Base-by-base conservation (phyloP, 2,329 filamentous ascomycete genomes). In the Scedosporium boydii region DNA sequence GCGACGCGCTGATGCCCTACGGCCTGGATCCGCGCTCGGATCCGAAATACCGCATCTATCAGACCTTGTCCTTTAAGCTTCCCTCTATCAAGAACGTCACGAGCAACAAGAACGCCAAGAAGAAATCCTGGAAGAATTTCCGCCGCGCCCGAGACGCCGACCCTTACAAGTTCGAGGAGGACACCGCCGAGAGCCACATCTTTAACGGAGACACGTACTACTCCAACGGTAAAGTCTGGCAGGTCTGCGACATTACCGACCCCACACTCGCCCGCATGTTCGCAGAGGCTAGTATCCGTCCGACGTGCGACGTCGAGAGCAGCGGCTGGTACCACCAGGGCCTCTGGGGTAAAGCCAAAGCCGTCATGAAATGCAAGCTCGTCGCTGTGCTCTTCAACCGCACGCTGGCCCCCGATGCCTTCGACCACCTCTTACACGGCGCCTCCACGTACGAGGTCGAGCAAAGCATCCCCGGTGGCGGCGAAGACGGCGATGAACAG, bases 201-300 rank as follows among this genome's bases (percentile, higher is more conserved):
- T 98, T 97, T 73, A 91, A 96, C 65, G 93, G 93, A 57, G 80
- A 86, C 64, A 82, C 82, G 2, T 85, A 93, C 62, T 85, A 85
- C 16, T 83, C 84, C 1, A 92, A 96, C 69, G 92, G 92, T 46
- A 95, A 95, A 69, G 87, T 95, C 59, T 99, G 92, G 89, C 95
- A 98, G 78, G 83, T 96, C 27, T 96, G 92, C 76, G 95, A 99
- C 72, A 88, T 98, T 62, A 88, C 85, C 0, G 93, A 98, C 69
- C 90, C 91, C 0, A 70, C 93, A 1, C 78, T 98, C 1, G 77
- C 78, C 0, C 73, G 78, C 10, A 76, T 97, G 3, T 80, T 96
- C 46, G 81, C 86, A 21, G 82, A 84, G 0, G 79, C 86, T 0
- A 79, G 85, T 4, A 75, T 89, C 23, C 81, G 86, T 4, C 70